Evolutionary conservation across 345 rosid genomes (phyloP).

Genomic region (Pistacia integerrima): DNA sequence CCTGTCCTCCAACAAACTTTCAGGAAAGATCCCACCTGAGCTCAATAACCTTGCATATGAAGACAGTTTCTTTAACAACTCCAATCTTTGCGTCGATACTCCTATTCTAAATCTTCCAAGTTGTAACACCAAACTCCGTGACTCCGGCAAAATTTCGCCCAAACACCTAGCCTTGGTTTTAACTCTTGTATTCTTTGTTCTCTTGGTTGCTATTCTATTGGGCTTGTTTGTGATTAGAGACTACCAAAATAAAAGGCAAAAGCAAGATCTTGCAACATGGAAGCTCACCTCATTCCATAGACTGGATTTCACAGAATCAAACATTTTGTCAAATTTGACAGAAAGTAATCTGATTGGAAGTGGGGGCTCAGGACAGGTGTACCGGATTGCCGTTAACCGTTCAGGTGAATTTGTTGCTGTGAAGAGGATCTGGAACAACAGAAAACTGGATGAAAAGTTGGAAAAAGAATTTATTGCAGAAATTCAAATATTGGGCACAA

Average conservation of each 20-base stretch:
- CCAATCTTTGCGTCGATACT: constrained; percentile 56
- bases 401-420: constrained; percentile 74
- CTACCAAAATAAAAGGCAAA: constrained; percentile 42
- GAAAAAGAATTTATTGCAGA: constrained; percentile 83
- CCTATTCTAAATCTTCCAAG: constrained; percentile 56
- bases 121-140: constrained; percentile 34
- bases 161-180: constrained; percentile 50
- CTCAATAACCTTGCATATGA: constrained; percentile 66
- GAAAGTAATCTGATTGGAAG: constrained; percentile 83
- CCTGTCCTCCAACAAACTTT: constrained; percentile 70
- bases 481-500: constrained; percentile 72
- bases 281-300: constrained; percentile 81
- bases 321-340: constrained; percentile 59
- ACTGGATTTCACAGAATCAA: constrained; percentile 62
- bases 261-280: constrained; percentile 54
- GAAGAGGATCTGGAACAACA: constrained; percentile 72
- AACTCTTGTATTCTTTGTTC: constrained; percentile 36
- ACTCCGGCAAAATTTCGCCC: constrained; percentile 43
- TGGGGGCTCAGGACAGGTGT: constrained; percentile 92
- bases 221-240: constrained; percentile 50
- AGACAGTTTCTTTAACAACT: constrained; percentile 68
- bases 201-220: constrained; percentile 30
- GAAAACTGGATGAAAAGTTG: constrained; percentile 49
- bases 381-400: constrained; percentile 43
- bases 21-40: constrained; percentile 59